These are phyloP conservation scores for Clonostachys solani DNA, from an alignment of 2,329 filamentous ascomycete genomes.

Conservation along the genomic window DNA sequence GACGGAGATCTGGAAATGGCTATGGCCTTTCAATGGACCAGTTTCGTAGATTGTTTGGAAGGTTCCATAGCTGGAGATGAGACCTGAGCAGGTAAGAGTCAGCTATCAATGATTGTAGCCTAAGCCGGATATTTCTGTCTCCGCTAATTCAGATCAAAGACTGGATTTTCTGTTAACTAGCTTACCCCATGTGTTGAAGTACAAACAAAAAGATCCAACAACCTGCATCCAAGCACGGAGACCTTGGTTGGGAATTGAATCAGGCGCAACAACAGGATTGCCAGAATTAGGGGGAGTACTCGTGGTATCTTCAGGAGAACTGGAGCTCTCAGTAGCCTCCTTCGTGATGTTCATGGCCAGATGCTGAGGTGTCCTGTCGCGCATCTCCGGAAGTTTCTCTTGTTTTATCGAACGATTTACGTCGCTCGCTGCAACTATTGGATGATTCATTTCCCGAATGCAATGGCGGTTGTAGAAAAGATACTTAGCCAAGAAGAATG, in stretches of 20 bases:
- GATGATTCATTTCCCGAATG: too few species aligned
- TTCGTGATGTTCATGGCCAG: too few species aligned
- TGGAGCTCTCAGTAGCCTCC: too few species aligned
- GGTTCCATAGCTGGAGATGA: constrained; percentile 13
- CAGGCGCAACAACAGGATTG: too few species aligned
- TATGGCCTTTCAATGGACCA: not conserved
- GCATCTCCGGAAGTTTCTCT: too few species aligned
- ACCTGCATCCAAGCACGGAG: constrained; percentile 12
- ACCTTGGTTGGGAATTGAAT: constrained; percentile 18
- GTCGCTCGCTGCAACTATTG: too few species aligned
- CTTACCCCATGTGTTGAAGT: constrained; percentile 31
- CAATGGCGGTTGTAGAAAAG: too few species aligned
- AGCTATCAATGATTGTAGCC: not conserved
- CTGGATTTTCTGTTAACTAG: not conserved
- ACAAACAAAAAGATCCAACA: constrained; percentile 25
- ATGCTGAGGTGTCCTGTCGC: too few species aligned
- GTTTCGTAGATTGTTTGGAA: constrained; percentile 14
- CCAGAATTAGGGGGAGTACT: too few species aligned
- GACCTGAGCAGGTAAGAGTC: constrained; percentile 3
- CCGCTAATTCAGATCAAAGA: not conserved
- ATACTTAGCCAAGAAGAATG: too few species aligned
- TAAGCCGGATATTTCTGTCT: not conserved
- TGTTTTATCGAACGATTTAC: too few species aligned
- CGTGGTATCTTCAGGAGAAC: too few species aligned
- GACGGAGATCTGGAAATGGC: constrained; percentile 15